Percentiles rank a stretch among this genome's conserved stretches.
Evolutionary conservation across 768 basidiomycete genomes (phyloP).

Genomic region (Mycena polygramma): DNA sequence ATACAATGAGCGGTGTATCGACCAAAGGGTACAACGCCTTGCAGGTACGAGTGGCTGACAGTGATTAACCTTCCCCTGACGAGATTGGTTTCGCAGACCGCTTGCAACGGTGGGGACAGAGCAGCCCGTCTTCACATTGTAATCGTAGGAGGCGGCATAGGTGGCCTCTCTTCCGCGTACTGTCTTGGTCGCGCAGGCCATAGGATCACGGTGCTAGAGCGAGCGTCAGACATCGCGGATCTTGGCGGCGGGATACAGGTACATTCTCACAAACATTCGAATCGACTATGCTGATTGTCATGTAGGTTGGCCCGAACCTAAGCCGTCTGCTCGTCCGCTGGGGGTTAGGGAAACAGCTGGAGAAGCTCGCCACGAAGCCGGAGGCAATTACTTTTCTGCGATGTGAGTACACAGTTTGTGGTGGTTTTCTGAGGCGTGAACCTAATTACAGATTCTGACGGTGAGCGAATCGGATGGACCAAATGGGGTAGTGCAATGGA

Average conservation of each 20-base stretch:
- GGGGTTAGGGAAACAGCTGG: conserved; percentile 60
- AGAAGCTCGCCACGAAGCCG: conserved; percentile 54
- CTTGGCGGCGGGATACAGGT: conserved; percentile 24
- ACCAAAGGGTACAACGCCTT: no score
- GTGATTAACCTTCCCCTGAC: no score
- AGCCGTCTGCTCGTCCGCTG: conserved; percentile 62
- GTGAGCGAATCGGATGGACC: conserved; percentile 47
- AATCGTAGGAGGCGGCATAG: conserved; percentile 19
- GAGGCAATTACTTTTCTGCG: conserved; percentile 54
- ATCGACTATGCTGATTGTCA: neutral
- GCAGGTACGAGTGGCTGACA: no score
- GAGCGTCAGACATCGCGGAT: conserved; percentile 44
- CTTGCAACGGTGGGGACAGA: neutral
- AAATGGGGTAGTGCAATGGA: conserved; percentile 45
- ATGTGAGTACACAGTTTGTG: conserved; percentile 47
- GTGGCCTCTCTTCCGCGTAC: conserved; percentile 55
- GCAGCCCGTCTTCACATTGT: conserved; percentile 5
- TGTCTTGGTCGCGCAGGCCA: conserved; percentile 56
- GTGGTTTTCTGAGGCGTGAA: neutral
- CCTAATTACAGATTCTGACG: conserved; percentile 43
- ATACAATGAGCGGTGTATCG: no score
- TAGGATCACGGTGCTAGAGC: conserved; percentile 55
- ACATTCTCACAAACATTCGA: neutral
- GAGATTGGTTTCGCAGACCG: no score
- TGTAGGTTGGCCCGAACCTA: conserved; percentile 48